These are phyloP conservation scores for Heimioporus sp. DNA, from an alignment of 768 basidiomycete genomes.

Conservation along the genomic window DNA sequence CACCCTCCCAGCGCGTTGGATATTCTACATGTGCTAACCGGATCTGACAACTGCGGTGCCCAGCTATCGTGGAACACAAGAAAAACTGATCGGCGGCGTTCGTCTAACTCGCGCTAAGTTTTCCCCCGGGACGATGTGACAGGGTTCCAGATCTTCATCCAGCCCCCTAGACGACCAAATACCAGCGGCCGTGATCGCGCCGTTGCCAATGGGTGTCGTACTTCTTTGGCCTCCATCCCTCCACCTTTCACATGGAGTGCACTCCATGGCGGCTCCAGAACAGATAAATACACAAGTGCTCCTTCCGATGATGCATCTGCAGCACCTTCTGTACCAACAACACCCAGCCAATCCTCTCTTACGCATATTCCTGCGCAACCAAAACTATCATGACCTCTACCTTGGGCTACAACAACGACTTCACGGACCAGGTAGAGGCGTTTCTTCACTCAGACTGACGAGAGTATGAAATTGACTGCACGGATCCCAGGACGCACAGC, in stretches of 20 bases:
- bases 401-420: not conserved
- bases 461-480: conserved; percentile 1
- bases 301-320: conserved; percentile 6
- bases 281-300: conserved; percentile 17
- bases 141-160: conserved; percentile 6
- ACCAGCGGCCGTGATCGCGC: conserved; percentile 11
- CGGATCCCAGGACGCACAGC: conserved; percentile 5
- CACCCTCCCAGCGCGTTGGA: conserved; percentile 3
- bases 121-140: conserved; percentile 7
- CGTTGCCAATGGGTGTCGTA: conserved; percentile 13
- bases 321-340: conserved; percentile 1
- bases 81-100: conserved; percentile 1
- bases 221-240: conserved; percentile 13
- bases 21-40: not conserved
- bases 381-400: conserved; percentile 2
- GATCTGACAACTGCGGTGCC: conserved; percentile 1
- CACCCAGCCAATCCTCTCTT: not conserved
- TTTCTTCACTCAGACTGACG: not conserved
- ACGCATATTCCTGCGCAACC: not conserved
- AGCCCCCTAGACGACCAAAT: conserved; percentile 8
- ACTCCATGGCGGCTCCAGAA: conserved; percentile 14
- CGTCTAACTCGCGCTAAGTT: not conserved
- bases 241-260: conserved; percentile 12
- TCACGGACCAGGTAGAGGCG: conserved; percentile 11
- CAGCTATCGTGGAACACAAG: conserved; percentile 5